Percentiles rank a stretch among this genome's conserved stretches.
phyloP scores from a whole-genome alignment of 805 yeast species.

The Pichia occidentalis region DNA sequence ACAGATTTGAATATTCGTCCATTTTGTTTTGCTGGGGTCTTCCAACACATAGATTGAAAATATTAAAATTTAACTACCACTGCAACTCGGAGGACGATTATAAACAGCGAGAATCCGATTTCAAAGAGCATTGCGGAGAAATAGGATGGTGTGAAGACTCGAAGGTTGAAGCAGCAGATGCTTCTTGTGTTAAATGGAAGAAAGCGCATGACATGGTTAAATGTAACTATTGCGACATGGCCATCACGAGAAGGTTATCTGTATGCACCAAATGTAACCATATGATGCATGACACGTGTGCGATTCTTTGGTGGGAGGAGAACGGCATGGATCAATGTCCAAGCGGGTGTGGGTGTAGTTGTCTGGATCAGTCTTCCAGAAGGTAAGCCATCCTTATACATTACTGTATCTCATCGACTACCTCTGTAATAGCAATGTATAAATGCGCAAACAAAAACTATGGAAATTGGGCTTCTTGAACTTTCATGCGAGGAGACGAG shows the following conservation, averaged over 20 bases:
- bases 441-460: too few species aligned
- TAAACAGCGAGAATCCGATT: conserved; percentile 5
- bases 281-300: conserved; percentile 71
- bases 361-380: conserved; percentile 35
- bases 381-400: too few species aligned
- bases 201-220: conserved; percentile 26
- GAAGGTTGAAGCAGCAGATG: not conserved
- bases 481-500: too few species aligned
- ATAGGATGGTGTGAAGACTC: conserved; percentile 24
- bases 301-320: conserved; percentile 68
- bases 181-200: conserved; percentile 12
- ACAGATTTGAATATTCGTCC: conserved; percentile 68
- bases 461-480: too few species aligned
- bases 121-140: conserved; percentile 23
- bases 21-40: conserved; percentile 79
- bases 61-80: conserved; percentile 57
- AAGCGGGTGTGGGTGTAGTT: conserved; percentile 79
- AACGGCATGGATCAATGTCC: conserved; percentile 53
- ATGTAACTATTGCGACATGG: conserved; percentile 63
- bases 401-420: too few species aligned
- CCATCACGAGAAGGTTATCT: conserved; percentile 53
- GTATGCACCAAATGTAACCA: conserved; percentile 75
- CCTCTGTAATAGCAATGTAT: too few species aligned
- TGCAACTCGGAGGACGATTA: not conserved
- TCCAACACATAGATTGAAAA: conserved; percentile 70